Conservation (phyloP, 2,329 filamentous ascomycete species). For the Ceratocystis cubensis region DNA sequence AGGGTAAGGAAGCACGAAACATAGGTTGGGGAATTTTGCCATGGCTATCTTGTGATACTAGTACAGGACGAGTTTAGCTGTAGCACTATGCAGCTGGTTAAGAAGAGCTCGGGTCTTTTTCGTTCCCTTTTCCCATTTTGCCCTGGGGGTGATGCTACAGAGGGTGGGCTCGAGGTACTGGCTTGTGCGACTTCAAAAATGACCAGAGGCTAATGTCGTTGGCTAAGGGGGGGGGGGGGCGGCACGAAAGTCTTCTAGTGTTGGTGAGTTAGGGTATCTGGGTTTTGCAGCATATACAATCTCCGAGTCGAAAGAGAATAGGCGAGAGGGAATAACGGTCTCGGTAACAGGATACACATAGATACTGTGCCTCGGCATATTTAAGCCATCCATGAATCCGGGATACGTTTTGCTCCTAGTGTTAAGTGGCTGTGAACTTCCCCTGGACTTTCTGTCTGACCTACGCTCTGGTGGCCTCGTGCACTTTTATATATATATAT, state of each 20-base stretch:
- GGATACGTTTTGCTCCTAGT: not conserved
- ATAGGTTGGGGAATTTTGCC: not conserved
- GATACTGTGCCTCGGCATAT: not conserved
- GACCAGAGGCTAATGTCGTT: too few relatives aligned
- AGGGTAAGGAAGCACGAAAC: slow-evolving; percentile 4
- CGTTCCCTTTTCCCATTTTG: not conserved
- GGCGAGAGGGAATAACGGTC: too few relatives aligned
- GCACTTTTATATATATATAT: too few relatives aligned
- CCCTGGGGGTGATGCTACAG: not conserved
- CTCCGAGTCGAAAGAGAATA: too few relatives aligned
- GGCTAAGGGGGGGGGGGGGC: too few relatives aligned
- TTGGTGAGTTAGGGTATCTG: too few relatives aligned
- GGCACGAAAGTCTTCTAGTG: too few relatives aligned
- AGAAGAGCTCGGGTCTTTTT: not conserved
- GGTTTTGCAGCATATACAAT: too few relatives aligned
- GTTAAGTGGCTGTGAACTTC: not conserved
- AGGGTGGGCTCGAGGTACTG: not conserved
- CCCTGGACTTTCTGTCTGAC: not conserved
- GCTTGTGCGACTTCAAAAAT: not conserved
- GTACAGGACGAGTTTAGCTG: not conserved
- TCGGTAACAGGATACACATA: too few relatives aligned
- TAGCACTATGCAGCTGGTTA: not conserved
- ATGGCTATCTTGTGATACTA: not conserved
- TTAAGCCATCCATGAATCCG: not conserved
- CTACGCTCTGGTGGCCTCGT: not conserved